A percentile compares a stretch with the other conserved stretches of the same genome.
phyloP scores from a whole-genome alignment of 2,329 filamentous ascomycete species.

The Zopfia rhizophila region DNA sequence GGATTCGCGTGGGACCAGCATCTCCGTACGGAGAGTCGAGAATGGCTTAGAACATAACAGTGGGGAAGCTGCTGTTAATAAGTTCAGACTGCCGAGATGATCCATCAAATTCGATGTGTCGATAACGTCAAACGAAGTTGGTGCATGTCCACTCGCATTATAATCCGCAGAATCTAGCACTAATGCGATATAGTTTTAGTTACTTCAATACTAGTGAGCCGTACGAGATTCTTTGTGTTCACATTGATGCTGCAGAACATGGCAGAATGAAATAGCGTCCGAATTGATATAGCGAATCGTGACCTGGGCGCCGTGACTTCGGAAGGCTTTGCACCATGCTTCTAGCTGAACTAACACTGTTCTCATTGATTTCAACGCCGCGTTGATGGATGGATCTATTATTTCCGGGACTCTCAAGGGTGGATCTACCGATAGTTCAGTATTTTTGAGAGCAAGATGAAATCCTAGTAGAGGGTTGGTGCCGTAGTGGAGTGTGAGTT shows the following conservation, averaged over 20 bases:
- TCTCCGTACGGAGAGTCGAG: slow-evolving; percentile 51
- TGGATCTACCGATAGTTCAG: slow-evolving; percentile 10
- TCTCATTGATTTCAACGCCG: slow-evolving; percentile 15
- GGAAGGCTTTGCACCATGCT: slow-evolving; percentile 59
- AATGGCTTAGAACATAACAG: slow-evolving; percentile 58
- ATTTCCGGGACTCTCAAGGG: too few relatives aligned
- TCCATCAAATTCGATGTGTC: slow-evolving; percentile 65
- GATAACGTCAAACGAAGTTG: slow-evolving; percentile 64
- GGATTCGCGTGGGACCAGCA: slow-evolving; percentile 50
- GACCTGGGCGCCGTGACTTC: slow-evolving; percentile 38
- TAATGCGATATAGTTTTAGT: slow-evolving; percentile 53
- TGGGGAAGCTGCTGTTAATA: slow-evolving; percentile 59
- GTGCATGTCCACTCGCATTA: slow-evolving; percentile 41
- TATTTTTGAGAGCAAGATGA: slow-evolving; percentile 59
- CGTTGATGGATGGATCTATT: too few relatives aligned
- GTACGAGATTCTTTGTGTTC: slow-evolving; percentile 37
- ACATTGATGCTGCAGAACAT: slow-evolving; percentile 60
- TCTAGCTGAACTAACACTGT: slow-evolving; percentile 58
- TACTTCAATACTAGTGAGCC: slow-evolving; percentile 57
- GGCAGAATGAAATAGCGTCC: slow-evolving; percentile 64
- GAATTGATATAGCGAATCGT: slow-evolving; percentile 59
- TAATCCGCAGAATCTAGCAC: slow-evolving; percentile 59
- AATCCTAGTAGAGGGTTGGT: slow-evolving; percentile 66
- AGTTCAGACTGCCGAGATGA: slow-evolving; percentile 57
- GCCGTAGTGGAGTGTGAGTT: slow-evolving; percentile 58